These are phyloP conservation scores for Thermomyces lanuginosus DNA, from an alignment of 2,329 filamentous ascomycete genomes.

Conservation along the genomic window DNA sequence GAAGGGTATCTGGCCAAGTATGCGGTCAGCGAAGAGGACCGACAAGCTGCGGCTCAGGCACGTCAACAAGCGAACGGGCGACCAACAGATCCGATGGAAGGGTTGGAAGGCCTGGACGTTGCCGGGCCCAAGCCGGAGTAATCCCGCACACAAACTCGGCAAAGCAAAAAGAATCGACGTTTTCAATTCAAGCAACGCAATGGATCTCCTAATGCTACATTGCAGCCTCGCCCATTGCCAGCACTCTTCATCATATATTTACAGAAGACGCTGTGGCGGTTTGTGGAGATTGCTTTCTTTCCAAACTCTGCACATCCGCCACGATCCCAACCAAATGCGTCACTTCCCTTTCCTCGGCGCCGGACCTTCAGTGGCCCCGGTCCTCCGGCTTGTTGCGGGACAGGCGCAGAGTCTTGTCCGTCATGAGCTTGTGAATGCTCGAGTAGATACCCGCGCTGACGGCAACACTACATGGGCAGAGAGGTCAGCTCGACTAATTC, in stretches of 20 bases:
- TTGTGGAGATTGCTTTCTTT: too few species aligned
- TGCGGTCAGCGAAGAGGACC: constrained; percentile 68
- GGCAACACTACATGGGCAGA: constrained; percentile 37
- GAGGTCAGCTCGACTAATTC: constrained; percentile 10
- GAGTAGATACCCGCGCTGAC: constrained; percentile 71
- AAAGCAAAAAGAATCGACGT: constrained; percentile 3
- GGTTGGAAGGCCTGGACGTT: constrained; percentile 79
- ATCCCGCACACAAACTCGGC: constrained; percentile 13
- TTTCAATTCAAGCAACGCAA: constrained; percentile 9
- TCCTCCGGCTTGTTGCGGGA: constrained; percentile 46
- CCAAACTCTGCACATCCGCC: too few species aligned
- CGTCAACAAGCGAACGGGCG: constrained; percentile 36
- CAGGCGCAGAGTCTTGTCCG: constrained; percentile 87
- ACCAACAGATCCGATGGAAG: constrained; percentile 82
- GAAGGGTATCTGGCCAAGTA: constrained; percentile 87
- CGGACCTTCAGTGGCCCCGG: constrained; percentile 8
- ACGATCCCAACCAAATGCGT: neutral
- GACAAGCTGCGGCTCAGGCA: constrained; percentile 41
- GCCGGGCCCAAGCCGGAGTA: constrained; percentile 72
- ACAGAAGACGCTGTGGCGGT: neutral
- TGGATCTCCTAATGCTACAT: constrained; percentile 7
- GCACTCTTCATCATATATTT: neutral
- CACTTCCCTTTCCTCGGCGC: too few species aligned
- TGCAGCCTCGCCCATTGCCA: too few species aligned
- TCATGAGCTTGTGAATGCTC: constrained; percentile 59